phyloP scores from a whole-genome alignment of 169 alveolate genomes.

The Plasmodium coatneyi region DNA sequence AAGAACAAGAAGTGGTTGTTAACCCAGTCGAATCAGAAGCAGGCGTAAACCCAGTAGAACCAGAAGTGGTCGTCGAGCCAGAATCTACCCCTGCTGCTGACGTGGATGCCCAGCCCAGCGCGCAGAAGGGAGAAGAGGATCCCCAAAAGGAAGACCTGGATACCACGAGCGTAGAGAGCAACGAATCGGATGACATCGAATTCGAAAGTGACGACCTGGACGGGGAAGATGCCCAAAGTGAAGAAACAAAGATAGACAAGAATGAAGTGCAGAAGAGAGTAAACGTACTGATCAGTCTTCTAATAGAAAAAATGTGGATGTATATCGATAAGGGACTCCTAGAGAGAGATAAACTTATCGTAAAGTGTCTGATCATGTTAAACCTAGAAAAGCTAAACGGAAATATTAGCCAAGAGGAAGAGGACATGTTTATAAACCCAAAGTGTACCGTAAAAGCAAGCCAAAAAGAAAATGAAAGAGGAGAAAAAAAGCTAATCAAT shows the following conservation, averaged over 20 bases:
- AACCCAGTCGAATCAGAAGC: neutral
- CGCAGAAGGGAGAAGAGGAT: neutral
- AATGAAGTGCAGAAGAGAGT: slow-evolving; percentile 88
- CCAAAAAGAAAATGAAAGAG: slow-evolving; percentile 47
- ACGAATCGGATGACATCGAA: neutral
- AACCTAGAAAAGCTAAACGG: slow-evolving; percentile 89
- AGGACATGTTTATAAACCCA: slow-evolving; percentile 67
- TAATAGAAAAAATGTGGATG: slow-evolving; percentile 92
- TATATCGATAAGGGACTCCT: slow-evolving; percentile 94
- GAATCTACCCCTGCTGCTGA: neutral
- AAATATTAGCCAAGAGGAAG: slow-evolving; percentile 69
- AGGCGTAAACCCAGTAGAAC: neutral
- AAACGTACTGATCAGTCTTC: slow-evolving; percentile 87
- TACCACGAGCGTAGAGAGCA: neutral
- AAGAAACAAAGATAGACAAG: slow-evolving; percentile 85
- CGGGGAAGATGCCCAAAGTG: slow-evolving; percentile 76
- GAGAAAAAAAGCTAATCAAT: slow-evolving; percentile 82
- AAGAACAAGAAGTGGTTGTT: neutral
- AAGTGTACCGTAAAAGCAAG: slow-evolving; percentile 79
- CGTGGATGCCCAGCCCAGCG: neutral
- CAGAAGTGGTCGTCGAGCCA: neutral
- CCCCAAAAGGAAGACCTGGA: neutral
- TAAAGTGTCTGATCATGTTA: slow-evolving; percentile 92
- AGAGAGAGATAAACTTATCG: slow-evolving; percentile 94
- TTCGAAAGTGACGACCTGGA: slow-evolving; percentile 18